Percentiles rank a stretch among this genome's conserved stretches.
Evolutionary conservation across 129 eudicot species (phyloP).

Genomic region (Tagetes erecta): DNA sequence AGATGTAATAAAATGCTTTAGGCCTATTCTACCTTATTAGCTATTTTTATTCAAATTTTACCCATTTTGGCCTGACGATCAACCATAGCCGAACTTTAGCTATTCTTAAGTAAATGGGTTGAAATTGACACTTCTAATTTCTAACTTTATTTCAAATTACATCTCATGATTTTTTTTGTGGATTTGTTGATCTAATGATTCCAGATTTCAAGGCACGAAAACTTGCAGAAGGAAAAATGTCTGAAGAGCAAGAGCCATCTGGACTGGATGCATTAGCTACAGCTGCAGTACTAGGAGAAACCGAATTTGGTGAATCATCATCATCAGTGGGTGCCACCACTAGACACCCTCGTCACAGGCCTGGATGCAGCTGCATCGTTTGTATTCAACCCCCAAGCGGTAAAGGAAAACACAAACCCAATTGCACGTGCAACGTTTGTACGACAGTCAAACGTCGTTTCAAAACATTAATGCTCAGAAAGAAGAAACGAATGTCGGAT

Average conservation of each 20-base stretch:
- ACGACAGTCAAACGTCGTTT: constrained; percentile 82
- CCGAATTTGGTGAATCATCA: constrained; percentile 57
- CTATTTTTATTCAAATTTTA: too few species aligned
- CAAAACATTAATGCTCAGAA: constrained; percentile 80
- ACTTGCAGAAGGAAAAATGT: constrained; percentile 43
- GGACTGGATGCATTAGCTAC: constrained; percentile 87
- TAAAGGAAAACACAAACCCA: constrained; percentile 78
- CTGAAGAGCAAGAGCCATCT: constrained; percentile 64
- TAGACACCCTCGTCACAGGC: constrained; percentile 87
- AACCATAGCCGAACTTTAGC: not conserved
- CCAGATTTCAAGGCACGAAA: constrained; percentile 65
- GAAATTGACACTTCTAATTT: not conserved
- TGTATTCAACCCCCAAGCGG: constrained; percentile 99
- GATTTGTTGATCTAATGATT: not conserved
- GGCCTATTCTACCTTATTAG: too few species aligned
- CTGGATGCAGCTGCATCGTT: constrained; percentile 93
- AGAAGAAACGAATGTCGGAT: constrained; percentile 69
- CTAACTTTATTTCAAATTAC: not conserved
- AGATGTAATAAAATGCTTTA: too few species aligned
- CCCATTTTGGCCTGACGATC: too few species aligned
- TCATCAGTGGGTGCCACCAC: constrained; percentile 56
- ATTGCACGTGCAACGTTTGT: constrained; percentile 85
- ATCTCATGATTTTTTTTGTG: not conserved
- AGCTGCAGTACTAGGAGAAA: constrained; percentile 85
- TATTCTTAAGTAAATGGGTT: not conserved